Conservation (phyloP, 352 stramenopile species). For the Globisporangium yorkense region DNA sequence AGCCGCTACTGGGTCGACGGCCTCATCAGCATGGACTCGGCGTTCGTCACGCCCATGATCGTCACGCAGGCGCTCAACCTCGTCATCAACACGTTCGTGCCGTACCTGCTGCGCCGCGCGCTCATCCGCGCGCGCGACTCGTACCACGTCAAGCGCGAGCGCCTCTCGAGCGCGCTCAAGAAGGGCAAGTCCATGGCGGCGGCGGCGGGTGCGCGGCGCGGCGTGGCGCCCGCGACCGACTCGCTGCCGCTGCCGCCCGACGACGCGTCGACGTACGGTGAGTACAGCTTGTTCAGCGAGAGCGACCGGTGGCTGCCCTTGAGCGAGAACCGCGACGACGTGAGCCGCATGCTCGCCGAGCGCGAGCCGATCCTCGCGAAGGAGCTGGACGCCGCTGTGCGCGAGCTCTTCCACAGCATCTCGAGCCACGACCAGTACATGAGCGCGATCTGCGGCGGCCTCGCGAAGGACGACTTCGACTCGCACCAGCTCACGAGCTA, state of each 20-base stretch:
- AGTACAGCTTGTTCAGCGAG: slow-evolving; percentile 17
- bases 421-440: slow-evolving; percentile 50
- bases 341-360: slow-evolving; percentile 27
- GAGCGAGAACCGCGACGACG: slow-evolving; percentile 22
- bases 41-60: slow-evolving; percentile 65
- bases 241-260: not conserved
- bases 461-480: slow-evolving; percentile 34
- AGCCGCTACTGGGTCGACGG: slow-evolving; percentile 56
- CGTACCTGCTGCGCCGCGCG: slow-evolving; percentile 37
- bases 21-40: slow-evolving; percentile 55
- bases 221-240: not conserved
- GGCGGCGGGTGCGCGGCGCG: not conserved
- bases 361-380: slow-evolving; percentile 29
- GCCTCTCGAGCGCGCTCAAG: slow-evolving; percentile 23
- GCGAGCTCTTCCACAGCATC: slow-evolving; percentile 31
- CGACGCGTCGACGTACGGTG: slow-evolving; percentile 10
- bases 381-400: slow-evolving; percentile 28
- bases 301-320: slow-evolving; percentile 25
- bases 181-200: slow-evolving; percentile 8
- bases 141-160: slow-evolving; percentile 52
- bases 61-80: slow-evolving; percentile 64
- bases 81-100: slow-evolving; percentile 63
- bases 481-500: slow-evolving; percentile 45
- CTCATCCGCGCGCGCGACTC: slow-evolving; percentile 42
- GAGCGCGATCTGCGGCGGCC: slow-evolving; percentile 34